These are phyloP conservation scores for Mallotus nudiflorus DNA, from an alignment of 345 rosid genomes.

Conservation along the genomic window DNA sequence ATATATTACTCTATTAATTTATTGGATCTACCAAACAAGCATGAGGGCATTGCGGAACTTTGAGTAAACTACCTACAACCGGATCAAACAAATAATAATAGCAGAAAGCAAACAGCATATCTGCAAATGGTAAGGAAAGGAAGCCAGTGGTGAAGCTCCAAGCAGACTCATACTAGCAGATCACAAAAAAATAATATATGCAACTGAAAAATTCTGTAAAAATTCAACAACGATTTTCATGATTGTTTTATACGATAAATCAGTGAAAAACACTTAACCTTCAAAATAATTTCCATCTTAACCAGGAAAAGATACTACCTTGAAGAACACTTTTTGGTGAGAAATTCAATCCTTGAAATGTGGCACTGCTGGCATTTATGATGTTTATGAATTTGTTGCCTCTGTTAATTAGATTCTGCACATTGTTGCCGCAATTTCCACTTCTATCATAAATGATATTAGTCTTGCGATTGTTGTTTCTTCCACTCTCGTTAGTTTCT, in stretches of 20 bases:
- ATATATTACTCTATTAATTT: background rate
- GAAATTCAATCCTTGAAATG: conserved; percentile 36
- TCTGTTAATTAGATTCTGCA: conserved; percentile 8
- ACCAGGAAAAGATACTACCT: conserved; percentile 37
- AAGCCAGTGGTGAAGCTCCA: background rate
- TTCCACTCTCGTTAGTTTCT: background rate
- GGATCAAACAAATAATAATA: background rate
- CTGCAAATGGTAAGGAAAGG: background rate
- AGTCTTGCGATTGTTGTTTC: conserved; percentile 7
- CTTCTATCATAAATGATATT: conserved; percentile 20
- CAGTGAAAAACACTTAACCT: background rate
- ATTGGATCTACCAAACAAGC: background rate
- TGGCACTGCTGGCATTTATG: conserved; percentile 14
- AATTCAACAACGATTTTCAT: background rate
- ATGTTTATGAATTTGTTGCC: conserved; percentile 18
- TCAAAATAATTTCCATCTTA: background rate
- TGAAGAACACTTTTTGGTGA: conserved; percentile 67
- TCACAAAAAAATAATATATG: too few species aligned
- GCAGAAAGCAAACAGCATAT: too few species aligned
- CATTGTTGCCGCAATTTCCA: conserved; percentile 19
- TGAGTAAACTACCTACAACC: background rate
- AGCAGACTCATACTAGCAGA: too few species aligned
- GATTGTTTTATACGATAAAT: background rate
- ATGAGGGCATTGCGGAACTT: background rate
- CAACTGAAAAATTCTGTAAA: background rate